Percentiles rank a stretch among this genome's conserved stretches.
Conservation (phyloP, 176 grass and related monocot genomes). For the Carex kokanica region DNA sequence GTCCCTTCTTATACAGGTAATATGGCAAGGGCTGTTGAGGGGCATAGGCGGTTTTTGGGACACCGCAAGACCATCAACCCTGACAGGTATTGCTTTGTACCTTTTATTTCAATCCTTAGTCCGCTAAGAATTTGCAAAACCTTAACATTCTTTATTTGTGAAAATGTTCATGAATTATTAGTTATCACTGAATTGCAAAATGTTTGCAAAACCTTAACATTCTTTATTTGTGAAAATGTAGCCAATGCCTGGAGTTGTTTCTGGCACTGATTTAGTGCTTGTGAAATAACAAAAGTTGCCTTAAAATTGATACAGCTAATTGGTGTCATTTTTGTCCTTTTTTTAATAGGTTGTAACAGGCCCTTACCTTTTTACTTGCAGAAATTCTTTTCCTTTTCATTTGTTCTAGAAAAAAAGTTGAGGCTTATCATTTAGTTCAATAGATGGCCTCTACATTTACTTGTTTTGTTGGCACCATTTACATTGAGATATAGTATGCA, state of each 20-base stretch:
- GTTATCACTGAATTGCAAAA: neutral
- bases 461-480: neutral
- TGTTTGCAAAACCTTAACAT: neutral
- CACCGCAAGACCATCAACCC: constrained; percentile 81
- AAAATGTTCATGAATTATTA: constrained; percentile 1
- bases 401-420: neutral
- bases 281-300: neutral
- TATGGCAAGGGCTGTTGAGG: constrained; percentile 97
- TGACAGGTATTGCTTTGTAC: constrained; percentile 49
- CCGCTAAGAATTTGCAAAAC: neutral
- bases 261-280: neutral
- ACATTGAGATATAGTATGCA: neutral
- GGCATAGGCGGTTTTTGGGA: constrained; percentile 79
- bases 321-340: neutral
- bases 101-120: neutral
- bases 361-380: neutral
- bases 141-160: neutral
- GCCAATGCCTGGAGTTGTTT: neutral
- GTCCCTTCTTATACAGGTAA: constrained; percentile 77
- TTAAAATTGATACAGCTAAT: neutral
- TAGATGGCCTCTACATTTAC: neutral
- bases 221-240: neutral
- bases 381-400: neutral
- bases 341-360: neutral
- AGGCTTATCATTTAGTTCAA: neutral